Evolutionary conservation across 1,139 yeast species (phyloP).

Genomic region (Yamadazyma oceani): DNA sequence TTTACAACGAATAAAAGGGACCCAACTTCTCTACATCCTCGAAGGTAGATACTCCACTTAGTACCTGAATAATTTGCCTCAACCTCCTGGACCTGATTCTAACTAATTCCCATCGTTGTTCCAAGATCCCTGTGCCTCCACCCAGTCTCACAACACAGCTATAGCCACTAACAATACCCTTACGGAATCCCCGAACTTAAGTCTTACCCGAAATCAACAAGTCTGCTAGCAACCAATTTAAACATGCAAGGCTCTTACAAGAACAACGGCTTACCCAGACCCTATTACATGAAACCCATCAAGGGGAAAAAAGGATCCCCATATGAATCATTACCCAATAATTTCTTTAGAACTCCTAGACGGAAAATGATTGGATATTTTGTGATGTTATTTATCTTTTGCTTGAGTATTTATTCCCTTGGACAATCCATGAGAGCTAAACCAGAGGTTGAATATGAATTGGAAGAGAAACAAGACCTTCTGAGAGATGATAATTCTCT

Average conservation of each 20-base stretch:
- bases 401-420: conserved; percentile 37
- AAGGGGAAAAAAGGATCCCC: conserved; percentile 35
- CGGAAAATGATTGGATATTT: conserved; percentile 43
- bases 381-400: conserved; percentile 35
- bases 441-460: conserved; percentile 30
- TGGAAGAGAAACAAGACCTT: conserved; percentile 13
- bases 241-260: conserved; percentile 48
- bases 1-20: too few relatives aligned
- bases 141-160: too few relatives aligned
- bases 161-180: too few relatives aligned
- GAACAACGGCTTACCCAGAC: conserved; percentile 47
- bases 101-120: too few relatives aligned
- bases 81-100: too few relatives aligned
- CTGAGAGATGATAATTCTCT: conserved; percentile 16
- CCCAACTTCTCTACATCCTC: too few relatives aligned
- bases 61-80: too few relatives aligned
- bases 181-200: too few relatives aligned
- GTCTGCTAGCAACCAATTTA: neutral
- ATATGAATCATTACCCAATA: conserved; percentile 32
- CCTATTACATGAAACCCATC: conserved; percentile 49
- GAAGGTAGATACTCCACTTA: too few relatives aligned
- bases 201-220: too few relatives aligned
- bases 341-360: conserved; percentile 37
- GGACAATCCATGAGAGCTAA: conserved; percentile 36
- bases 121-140: too few relatives aligned